A percentile compares a stretch with the other conserved stretches of the same genome.
These are phyloP conservation scores for Beauveria caledonica DNA, from an alignment of 2,329 filamentous ascomycete genomes.

Conservation along the genomic window DNA sequence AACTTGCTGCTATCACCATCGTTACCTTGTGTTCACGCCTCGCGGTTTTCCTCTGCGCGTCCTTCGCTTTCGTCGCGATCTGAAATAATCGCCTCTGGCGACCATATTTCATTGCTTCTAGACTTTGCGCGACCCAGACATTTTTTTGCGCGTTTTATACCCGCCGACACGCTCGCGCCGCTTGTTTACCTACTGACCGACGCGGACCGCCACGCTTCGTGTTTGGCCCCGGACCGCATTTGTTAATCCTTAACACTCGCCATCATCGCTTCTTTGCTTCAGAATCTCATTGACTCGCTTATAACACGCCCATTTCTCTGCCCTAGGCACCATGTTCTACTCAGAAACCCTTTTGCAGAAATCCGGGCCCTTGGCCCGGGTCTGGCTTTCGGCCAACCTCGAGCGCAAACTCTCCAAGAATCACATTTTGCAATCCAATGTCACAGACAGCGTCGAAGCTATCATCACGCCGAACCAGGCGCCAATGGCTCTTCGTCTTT, in stretches of 20 bases:
- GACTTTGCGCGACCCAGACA: background rate
- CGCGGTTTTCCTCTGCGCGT: slow-evolving; percentile 14
- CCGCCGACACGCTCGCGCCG: slow-evolving; percentile 7
- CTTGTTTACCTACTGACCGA: slow-evolving; percentile 13
- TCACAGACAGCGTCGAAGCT: slow-evolving; percentile 87
- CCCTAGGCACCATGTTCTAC: slow-evolving; percentile 71
- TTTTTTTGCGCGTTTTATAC: slow-evolving; percentile 10
- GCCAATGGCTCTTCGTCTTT: slow-evolving; percentile 88
- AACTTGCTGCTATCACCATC: slow-evolving; percentile 14
- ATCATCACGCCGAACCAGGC: slow-evolving; percentile 92
- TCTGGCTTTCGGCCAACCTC: slow-evolving; percentile 96
- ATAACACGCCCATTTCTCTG: slow-evolving; percentile 14
- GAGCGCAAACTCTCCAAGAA: slow-evolving; percentile 98
- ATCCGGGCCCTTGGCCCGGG: slow-evolving; percentile 91
- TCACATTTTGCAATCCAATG: slow-evolving; percentile 88
- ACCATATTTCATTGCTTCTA: slow-evolving; percentile 14
- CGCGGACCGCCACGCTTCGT: slow-evolving; percentile 9
- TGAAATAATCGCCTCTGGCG: slow-evolving; percentile 16
- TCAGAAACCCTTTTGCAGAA: slow-evolving; percentile 92
- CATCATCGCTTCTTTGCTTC: slow-evolving; percentile 1
- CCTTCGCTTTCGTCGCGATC: slow-evolving; percentile 20
- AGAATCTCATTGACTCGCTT: background rate
- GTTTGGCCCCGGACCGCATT: slow-evolving; percentile 5
- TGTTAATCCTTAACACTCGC: background rate
- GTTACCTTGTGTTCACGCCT: slow-evolving; percentile 16